Percentiles rank a stretch among this genome's conserved stretches.
Conservation (phyloP, 2,329 filamentous ascomycete species). For the Karstenula rhodostoma region DNA sequence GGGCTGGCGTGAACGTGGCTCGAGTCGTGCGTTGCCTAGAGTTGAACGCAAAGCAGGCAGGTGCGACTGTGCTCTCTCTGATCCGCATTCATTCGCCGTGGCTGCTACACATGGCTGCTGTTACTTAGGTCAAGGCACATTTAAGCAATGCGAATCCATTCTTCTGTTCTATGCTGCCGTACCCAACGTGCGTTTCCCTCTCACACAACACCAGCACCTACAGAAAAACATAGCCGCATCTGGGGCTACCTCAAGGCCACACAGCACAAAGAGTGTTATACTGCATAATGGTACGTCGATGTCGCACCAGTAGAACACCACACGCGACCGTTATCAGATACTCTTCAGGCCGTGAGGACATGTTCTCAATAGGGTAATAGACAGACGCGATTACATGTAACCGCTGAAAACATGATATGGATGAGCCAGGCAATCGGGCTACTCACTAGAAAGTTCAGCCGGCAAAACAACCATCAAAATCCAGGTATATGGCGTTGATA, state of each 20-base stretch:
- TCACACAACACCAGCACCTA: no score
- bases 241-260: not conserved
- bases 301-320: not conserved
- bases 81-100: not conserved
- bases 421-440: no score
- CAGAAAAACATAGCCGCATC: no score
- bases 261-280: not conserved
- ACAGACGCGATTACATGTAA: no score
- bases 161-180: no score
- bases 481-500: no score
- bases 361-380: not conserved
- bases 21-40: not conserved
- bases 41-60: not conserved
- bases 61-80: not conserved
- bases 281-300: not conserved
- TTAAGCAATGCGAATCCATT: no score
- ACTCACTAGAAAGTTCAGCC: no score
- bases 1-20: not conserved
- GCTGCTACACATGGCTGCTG: not conserved
- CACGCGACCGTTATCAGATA: not conserved
- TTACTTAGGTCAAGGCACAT: not conserved
- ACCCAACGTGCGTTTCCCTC: no score
- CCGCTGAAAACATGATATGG: no score
- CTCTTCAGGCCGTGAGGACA: not conserved
- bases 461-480: no score